phyloP scores from a whole-genome alignment of 768 basidiomycete species.

The Amanita subjunquillea region DNA sequence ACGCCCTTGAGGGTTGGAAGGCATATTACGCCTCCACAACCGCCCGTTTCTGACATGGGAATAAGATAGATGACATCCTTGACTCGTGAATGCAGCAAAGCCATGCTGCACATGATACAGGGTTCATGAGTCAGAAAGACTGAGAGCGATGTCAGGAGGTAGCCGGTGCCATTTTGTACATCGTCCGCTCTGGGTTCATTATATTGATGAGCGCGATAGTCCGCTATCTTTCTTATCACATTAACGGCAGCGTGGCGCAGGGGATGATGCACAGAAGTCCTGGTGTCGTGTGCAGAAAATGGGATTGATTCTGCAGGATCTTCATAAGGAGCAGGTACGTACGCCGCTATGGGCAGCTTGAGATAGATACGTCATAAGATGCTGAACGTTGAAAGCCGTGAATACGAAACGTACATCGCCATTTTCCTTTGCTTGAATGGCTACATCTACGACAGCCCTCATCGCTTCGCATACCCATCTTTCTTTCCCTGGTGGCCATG shows the following conservation, averaged over 20 bases:
- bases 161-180: conserved; percentile 61
- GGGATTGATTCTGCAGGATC: conserved; percentile 14
- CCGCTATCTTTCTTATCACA: conserved; percentile 56
- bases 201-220: conserved; percentile 28
- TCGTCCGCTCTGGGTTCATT: not conserved
- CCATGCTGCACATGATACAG: conserved; percentile 98
- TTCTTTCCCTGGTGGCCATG: conserved; percentile 56
- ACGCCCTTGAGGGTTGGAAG: conserved; percentile 76
- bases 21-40: conserved; percentile 69
- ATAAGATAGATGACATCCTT: conserved; percentile 71
- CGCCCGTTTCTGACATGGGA: conserved; percentile 72
- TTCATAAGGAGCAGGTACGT: conserved; percentile 49
- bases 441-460: conserved; percentile 36
- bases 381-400: not conserved
- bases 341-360: conserved; percentile 69
- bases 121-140: conserved; percentile 95
- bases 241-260: conserved; percentile 82
- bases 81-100: conserved; percentile 88
- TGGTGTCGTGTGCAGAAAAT: conserved; percentile 61
- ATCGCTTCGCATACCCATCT: conserved; percentile 75
- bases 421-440: conserved; percentile 28
- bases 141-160: conserved; percentile 76
- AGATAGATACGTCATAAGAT: not conserved
- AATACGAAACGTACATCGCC: conserved; percentile 46
- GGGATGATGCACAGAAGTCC: conserved; percentile 58